Percentiles rank a stretch among this genome's conserved stretches.
These are phyloP conservation scores for Tulasnella sp. DNA, from an alignment of 768 basidiomycete genomes.

Conservation along the genomic window DNA sequence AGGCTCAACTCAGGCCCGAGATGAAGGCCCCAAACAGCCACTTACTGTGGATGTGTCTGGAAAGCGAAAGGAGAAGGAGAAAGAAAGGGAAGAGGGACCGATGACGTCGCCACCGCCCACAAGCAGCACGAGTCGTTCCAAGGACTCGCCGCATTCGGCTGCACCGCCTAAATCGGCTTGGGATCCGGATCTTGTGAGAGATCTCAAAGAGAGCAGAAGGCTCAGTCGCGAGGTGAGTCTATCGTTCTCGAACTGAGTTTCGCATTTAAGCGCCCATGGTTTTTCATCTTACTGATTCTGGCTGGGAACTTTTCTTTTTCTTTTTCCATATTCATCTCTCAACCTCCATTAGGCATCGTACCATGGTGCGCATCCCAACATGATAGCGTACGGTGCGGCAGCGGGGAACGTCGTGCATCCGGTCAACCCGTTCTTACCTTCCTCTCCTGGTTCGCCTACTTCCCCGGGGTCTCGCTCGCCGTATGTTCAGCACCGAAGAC, in stretches of 20 bases:
- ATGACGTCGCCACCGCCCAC: not conserved
- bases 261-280: too few relatives aligned
- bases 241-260: too few relatives aligned
- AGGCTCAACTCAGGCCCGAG: not conserved
- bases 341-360: constrained; percentile 13
- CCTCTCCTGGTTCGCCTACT: constrained; percentile 4
- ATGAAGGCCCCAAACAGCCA: not conserved
- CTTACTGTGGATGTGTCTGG: not conserved
- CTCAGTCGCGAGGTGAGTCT: constrained; percentile 22
- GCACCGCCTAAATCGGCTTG: constrained; percentile 17
- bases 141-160: constrained; percentile 1
- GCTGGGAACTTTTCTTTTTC: too few relatives aligned
- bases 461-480: constrained; percentile 3
- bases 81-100: constrained; percentile 4
- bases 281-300: too few relatives aligned
- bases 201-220: constrained; percentile 20
- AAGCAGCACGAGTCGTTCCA: not conserved
- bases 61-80: constrained; percentile 11
- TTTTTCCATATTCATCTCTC: too few relatives aligned
- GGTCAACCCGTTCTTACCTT: constrained; percentile 15
- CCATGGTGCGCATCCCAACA: constrained; percentile 10
- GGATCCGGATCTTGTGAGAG: constrained; percentile 25
- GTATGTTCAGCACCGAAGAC: not conserved
- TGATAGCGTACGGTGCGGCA: not conserved
- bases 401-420: not conserved